phyloP scores from a whole-genome alignment of 768 basidiomycete species.

The Harrya chromipes region DNA sequence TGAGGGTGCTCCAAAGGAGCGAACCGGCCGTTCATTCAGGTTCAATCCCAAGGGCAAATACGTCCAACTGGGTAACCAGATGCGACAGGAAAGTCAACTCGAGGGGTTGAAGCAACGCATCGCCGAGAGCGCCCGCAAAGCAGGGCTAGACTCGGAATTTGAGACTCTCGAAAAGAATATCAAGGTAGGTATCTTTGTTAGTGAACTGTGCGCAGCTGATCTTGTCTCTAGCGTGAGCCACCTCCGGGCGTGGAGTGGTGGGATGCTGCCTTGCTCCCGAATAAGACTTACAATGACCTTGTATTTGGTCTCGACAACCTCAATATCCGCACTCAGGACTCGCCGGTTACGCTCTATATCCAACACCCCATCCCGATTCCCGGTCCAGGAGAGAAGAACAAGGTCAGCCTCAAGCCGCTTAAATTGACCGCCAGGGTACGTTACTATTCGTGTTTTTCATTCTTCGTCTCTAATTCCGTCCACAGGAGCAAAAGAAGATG shows the following conservation, averaged over 20 bases:
- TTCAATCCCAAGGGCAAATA: slow-evolving; percentile 96
- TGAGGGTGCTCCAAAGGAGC: slow-evolving; percentile 72
- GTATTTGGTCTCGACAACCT: slow-evolving; percentile 51
- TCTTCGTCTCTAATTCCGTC: background rate
- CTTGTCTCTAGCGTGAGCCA: slow-evolving; percentile 58
- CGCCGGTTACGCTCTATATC: slow-evolving; percentile 85
- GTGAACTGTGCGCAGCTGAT: background rate
- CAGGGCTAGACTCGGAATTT: slow-evolving; percentile 90
- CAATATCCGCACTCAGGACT: slow-evolving; percentile 61
- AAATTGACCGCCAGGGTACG: slow-evolving; percentile 87
- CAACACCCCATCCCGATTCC: slow-evolving; percentile 98
- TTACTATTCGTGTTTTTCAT: background rate
- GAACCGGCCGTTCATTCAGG: slow-evolving; percentile 64
- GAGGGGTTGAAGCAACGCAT: slow-evolving; percentile 93
- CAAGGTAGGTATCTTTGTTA: slow-evolving; percentile 49
- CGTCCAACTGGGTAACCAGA: slow-evolving; percentile 65
- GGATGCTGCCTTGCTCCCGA: slow-evolving; percentile 85
- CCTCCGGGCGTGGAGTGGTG: slow-evolving; percentile 97
- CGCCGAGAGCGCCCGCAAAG: slow-evolving; percentile 88
- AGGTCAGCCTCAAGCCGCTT: slow-evolving; percentile 73
- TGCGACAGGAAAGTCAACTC: slow-evolving; percentile 72
- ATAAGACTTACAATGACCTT: slow-evolving; percentile 77
- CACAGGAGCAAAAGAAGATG: slow-evolving; percentile 93
- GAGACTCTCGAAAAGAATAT: slow-evolving; percentile 89
- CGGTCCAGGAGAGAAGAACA: slow-evolving; percentile 82